A percentile compares a stretch with the other conserved stretches of the same genome.
These are phyloP conservation scores for Fusarium scirpi DNA, from an alignment of 2,329 filamentous ascomycete genomes.

Conservation along the genomic window DNA sequence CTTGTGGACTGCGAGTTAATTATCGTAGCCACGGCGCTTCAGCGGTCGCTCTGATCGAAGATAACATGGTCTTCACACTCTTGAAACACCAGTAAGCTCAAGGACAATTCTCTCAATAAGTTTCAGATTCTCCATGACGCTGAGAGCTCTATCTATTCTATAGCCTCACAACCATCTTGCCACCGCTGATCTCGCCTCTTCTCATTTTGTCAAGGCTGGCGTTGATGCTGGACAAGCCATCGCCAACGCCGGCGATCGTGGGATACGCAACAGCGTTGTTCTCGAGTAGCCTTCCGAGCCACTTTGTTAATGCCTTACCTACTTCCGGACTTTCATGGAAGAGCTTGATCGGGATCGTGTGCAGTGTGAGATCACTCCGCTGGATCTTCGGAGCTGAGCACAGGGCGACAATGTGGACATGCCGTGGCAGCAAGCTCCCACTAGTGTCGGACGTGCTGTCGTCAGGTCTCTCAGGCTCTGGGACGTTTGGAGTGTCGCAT, in stretches of 20 bases:
- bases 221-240: constrained; percentile 76
- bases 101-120: background rate
- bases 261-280: constrained; percentile 67
- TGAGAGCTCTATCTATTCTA: background rate
- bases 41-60: no score
- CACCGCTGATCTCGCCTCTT: constrained; percentile 74
- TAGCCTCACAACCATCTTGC: constrained; percentile 66
- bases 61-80: background rate
- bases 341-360: constrained; percentile 79
- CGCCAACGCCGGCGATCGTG: constrained; percentile 72
- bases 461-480: constrained; percentile 58
- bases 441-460: constrained; percentile 52
- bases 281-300: constrained; percentile 75
- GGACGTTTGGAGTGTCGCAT: constrained; percentile 16
- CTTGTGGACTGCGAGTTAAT: no score
- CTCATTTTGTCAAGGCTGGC: constrained; percentile 74
- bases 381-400: constrained; percentile 73
- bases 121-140: no score
- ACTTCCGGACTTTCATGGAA: constrained; percentile 76
- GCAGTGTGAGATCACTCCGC: constrained; percentile 62
- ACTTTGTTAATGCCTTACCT: constrained; percentile 71
- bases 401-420: constrained; percentile 73
- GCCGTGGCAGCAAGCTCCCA: constrained; percentile 34
- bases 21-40: background rate
- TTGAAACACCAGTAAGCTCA: background rate